These are phyloP conservation scores for Populus nigra DNA, from an alignment of 345 rosid species.

Conservation along the genomic window DNA sequence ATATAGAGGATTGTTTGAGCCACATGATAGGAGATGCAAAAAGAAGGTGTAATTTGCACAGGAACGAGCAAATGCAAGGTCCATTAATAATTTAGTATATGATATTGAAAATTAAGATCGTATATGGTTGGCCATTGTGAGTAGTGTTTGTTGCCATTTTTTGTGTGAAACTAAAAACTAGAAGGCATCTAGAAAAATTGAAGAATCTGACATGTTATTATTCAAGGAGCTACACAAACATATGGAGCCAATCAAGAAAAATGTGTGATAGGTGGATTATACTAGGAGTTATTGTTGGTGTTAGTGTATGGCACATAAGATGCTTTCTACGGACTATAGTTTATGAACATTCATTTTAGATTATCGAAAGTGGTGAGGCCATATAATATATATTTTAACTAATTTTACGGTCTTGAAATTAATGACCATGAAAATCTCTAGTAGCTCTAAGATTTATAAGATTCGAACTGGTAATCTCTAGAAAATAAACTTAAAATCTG, in stretches of 20 bases:
- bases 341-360: neutral
- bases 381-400: no score
- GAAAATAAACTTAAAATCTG: accelerated
- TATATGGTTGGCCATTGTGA: neutral
- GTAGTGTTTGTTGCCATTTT: neutral
- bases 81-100: conserved; percentile 18
- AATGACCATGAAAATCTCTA: no score
- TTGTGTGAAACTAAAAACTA: neutral
- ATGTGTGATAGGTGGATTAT: neutral
- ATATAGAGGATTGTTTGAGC: no score
- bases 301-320: neutral
- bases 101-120: neutral
- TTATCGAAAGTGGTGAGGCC: no score
- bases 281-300: neutral
- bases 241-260: neutral
- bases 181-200: neutral
- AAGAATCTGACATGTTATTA: no score
- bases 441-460: accelerated
- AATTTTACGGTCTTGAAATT: no score
- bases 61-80: conserved; percentile 60
- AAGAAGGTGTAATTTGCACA: no score
- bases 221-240: neutral
- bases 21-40: no score
- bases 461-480: no score
- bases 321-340: neutral